Percentiles rank a stretch among this genome's conserved stretches.
Conservation (phyloP, 2,329 filamentous ascomycete species). For the Colletotrichum musae region DNA sequence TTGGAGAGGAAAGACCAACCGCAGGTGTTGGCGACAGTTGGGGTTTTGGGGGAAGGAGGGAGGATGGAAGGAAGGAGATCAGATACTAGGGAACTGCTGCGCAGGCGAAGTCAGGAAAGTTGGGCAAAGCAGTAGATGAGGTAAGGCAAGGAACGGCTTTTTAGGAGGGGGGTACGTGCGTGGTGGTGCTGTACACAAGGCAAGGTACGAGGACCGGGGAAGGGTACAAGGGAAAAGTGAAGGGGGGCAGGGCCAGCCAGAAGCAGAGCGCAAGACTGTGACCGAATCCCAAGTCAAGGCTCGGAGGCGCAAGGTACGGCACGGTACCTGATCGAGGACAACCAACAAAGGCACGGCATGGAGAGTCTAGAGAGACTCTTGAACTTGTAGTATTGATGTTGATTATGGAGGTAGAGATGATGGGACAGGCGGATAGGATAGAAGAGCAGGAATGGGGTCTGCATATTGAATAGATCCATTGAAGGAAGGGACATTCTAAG, state of each 20-base stretch:
- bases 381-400: neutral
- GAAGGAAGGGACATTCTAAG: slow-evolving; percentile 14
- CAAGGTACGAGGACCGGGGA: too few species aligned
- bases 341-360: too few species aligned
- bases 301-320: slow-evolving; percentile 13
- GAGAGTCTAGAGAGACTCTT: neutral
- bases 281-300: slow-evolving; percentile 18
- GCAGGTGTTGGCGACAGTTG: slow-evolving; percentile 30
- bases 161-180: neutral
- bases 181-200: too few species aligned
- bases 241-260: neutral
- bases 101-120: slow-evolving; percentile 7
- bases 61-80: slow-evolving; percentile 20
- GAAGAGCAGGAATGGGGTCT: slow-evolving; percentile 5
- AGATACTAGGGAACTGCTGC: slow-evolving; percentile 24
- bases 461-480: neutral
- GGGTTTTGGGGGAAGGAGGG: slow-evolving; percentile 30
- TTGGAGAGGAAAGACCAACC: slow-evolving; percentile 27
- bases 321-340: slow-evolving; percentile 9
- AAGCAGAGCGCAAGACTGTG: neutral
- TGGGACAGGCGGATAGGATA: neutral
- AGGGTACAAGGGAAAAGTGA: neutral
- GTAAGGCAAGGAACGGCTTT: slow-evolving; percentile 17
- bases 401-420: slow-evolving; percentile 4
- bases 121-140: slow-evolving; percentile 18